These are phyloP conservation scores for Dioscorea zingiberensis DNA, from an alignment of 106 monocot species.

Conservation along the genomic window DNA sequence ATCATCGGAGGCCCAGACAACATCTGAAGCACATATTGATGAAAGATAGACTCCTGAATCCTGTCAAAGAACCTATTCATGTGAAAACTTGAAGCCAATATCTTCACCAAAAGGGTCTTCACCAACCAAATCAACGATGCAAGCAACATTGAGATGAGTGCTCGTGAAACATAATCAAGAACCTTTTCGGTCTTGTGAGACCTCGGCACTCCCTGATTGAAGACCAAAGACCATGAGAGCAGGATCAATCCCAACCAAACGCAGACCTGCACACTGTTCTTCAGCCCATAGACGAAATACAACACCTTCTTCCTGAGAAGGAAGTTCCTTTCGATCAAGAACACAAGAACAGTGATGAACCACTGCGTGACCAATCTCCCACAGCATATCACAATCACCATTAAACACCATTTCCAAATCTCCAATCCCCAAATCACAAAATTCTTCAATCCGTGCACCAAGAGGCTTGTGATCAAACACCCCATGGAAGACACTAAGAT, in stretches of 20 bases:
- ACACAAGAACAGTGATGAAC: slow-evolving; percentile 53
- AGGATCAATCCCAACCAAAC: too few species aligned
- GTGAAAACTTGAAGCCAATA: slow-evolving; percentile 78
- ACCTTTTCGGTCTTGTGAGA: slow-evolving; percentile 39
- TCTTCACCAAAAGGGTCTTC: slow-evolving; percentile 77
- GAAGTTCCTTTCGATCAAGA: slow-evolving; percentile 80
- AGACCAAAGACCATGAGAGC: too few species aligned
- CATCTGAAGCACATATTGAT: too few species aligned
- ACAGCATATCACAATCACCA: slow-evolving; percentile 61
- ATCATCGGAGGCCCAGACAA: too few species aligned
- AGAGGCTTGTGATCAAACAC: too few species aligned
- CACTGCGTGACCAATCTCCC: slow-evolving; percentile 63
- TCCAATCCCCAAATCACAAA: too few species aligned
- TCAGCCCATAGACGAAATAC: too few species aligned
- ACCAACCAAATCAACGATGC: too few species aligned
- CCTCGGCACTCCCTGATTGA: slow-evolving; percentile 37
- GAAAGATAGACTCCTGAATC: slow-evolving; percentile 76
- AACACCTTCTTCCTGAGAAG: slow-evolving; percentile 87
- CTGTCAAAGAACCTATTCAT: slow-evolving; percentile 84
- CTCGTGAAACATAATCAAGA: slow-evolving; percentile 46
- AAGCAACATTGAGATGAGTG: slow-evolving; percentile 48
- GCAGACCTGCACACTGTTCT: too few species aligned
- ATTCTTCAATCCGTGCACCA: slow-evolving; percentile 28
- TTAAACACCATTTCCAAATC: slow-evolving; percentile 95
- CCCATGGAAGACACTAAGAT: too few species aligned